Percentiles rank a stretch among this genome's conserved stretches.
phyloP scores from a whole-genome alignment of 805 yeast species.

The Osmozyma mogii region DNA sequence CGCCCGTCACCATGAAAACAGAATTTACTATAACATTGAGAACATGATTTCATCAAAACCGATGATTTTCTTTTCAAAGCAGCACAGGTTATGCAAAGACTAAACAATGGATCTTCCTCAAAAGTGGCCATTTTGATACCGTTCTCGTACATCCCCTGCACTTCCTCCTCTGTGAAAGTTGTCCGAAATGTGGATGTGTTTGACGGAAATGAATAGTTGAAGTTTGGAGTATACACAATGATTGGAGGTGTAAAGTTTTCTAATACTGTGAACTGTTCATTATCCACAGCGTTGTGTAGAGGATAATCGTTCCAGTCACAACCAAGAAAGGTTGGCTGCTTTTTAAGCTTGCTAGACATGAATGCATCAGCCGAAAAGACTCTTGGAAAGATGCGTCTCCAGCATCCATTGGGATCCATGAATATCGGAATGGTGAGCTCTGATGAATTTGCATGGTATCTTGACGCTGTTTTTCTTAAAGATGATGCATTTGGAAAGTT shows the following conservation, averaged over 20 bases:
- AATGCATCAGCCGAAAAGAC: constrained; percentile 25
- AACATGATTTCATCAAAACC: no score
- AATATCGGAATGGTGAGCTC: constrained; percentile 5
- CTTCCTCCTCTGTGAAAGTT: constrained; percentile 39
- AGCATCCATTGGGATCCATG: neutral
- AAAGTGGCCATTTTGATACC: constrained; percentile 49
- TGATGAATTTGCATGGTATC: constrained; percentile 18
- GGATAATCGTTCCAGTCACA: constrained; percentile 33
- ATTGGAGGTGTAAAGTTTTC: constrained; percentile 41
- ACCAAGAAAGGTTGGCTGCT: constrained; percentile 34
- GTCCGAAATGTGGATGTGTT: constrained; percentile 56
- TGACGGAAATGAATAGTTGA: constrained; percentile 32
- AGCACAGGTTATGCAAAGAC: neutral
- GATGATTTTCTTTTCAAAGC: no score
- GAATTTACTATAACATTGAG: no score
- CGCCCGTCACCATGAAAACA: no score
- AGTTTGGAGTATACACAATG: constrained; percentile 45
- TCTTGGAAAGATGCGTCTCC: constrained; percentile 21
- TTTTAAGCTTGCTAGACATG: constrained; percentile 11
- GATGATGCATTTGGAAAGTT: constrained; percentile 59
- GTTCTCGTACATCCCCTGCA: constrained; percentile 38
- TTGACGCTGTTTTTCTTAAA: constrained; percentile 28
- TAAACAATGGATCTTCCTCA: neutral
- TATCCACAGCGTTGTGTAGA: constrained; percentile 1
- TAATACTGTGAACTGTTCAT: constrained; percentile 5